Percentiles rank a stretch among this genome's conserved stretches.
Evolutionary conservation across 164 flowering plant genomes (phyloP).

Genomic region (Macadamia integrifolia): DNA sequence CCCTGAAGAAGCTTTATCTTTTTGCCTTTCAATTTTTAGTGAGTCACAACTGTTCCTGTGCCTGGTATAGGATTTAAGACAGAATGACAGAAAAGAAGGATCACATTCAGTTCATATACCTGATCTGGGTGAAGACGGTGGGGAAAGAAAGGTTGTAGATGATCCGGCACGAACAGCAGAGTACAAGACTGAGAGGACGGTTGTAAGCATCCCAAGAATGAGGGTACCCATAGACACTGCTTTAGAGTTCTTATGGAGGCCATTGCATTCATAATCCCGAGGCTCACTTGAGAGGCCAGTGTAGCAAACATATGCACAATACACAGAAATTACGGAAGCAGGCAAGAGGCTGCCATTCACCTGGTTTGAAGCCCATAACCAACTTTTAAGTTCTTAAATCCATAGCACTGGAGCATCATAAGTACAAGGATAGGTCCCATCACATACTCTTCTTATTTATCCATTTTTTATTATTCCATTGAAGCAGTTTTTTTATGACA

Average conservation of each 20-base stretch:
- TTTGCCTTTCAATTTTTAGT: not conserved
- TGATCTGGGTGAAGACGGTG: slow-evolving; percentile 91
- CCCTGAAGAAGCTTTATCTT: too few relatives aligned
- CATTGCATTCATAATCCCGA: slow-evolving; percentile 85
- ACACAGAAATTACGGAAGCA: slow-evolving; percentile 88
- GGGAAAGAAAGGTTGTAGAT: slow-evolving; percentile 84
- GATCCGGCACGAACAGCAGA: slow-evolving; percentile 98
- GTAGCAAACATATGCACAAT: slow-evolving; percentile 87
- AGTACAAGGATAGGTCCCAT: not conserved
- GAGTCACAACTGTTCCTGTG: not conserved
- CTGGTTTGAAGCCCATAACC: slow-evolving; percentile 33
- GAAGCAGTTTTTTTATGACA: not conserved
- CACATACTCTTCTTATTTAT: not conserved
- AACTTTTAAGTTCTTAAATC: not conserved
- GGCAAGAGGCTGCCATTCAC: slow-evolving; percentile 97
- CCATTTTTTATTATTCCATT: not conserved
- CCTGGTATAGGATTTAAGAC: not conserved
- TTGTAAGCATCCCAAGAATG: slow-evolving; percentile 92
- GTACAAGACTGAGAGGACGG: slow-evolving; percentile 85
- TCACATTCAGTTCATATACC: slow-evolving; percentile 33
- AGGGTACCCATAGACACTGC: slow-evolving; percentile 77
- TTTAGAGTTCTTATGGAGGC: slow-evolving; percentile 65
- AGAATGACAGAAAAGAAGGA: not conserved
- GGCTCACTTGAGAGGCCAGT: slow-evolving; percentile 93
- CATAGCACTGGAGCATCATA: not conserved